Conservation (phyloP, 2,329 filamentous ascomycete genomes). For the Calonectria fujianensis region DNA sequence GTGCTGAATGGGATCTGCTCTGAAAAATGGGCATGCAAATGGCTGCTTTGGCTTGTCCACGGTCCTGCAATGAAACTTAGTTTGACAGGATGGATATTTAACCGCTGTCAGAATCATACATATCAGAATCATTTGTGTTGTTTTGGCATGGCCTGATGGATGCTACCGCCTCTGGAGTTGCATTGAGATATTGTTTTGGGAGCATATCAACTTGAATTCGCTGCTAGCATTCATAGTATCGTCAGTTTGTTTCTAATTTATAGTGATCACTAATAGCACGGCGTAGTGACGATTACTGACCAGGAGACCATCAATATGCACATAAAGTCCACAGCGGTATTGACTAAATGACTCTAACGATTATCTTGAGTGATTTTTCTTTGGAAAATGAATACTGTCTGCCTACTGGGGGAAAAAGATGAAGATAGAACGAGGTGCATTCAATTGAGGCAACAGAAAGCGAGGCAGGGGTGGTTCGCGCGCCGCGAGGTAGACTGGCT, state of each 20-base stretch:
- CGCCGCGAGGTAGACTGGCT: too few relatives aligned
- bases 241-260: background rate
- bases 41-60: background rate
- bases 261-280: background rate
- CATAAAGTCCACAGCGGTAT: background rate
- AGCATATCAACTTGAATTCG: background rate
- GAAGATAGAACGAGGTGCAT: too few relatives aligned
- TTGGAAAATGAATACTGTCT: background rate
- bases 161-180: too few relatives aligned
- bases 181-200: background rate
- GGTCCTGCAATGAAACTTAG: background rate
- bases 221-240: background rate
- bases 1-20: background rate
- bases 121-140: background rate
- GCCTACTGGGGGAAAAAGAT: background rate
- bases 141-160: background rate
- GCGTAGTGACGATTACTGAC: background rate
- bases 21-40: conserved; percentile 27
- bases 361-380: background rate
- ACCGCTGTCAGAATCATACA: background rate
- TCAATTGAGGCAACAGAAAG: too few relatives aligned
- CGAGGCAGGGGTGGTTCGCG: too few relatives aligned
- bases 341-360: background rate
- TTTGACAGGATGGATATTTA: background rate
- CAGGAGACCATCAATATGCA: background rate